Evolutionary conservation across 1,284 basidiomycete genomes (phyloP).

Genomic region (Irpex rosettiformis): DNA sequence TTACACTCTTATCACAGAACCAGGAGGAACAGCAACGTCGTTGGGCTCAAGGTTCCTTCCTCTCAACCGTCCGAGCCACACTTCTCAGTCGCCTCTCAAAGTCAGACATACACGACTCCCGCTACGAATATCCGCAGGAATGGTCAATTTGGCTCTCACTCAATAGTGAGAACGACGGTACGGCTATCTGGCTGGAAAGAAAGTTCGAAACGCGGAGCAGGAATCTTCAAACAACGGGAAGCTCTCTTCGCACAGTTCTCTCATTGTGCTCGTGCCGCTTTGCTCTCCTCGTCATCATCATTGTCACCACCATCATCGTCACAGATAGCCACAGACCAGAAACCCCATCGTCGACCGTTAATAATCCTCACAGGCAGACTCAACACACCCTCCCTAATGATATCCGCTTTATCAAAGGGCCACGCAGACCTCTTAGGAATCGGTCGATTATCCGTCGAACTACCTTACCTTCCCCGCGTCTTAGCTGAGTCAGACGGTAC

Average conservation of each 20-base stretch:
- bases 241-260: conserved; percentile 65
- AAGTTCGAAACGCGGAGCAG: conserved; percentile 53
- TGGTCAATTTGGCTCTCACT: conserved; percentile 71
- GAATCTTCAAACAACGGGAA: conserved; percentile 38
- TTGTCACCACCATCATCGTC: background rate
- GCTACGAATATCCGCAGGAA: conserved; percentile 23
- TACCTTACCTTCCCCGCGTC: conserved; percentile 48
- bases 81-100: no score
- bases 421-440: conserved; percentile 77
- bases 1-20: no score
- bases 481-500: background rate
- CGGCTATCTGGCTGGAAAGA: conserved; percentile 72
- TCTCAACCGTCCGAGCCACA: conserved; percentile 41
- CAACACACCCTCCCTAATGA: conserved; percentile 56
- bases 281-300: no score
- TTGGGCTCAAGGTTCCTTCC: conserved; percentile 69
- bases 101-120: conserved; percentile 22
- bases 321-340: no score
- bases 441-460: conserved; percentile 64
- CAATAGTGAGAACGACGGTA: conserved; percentile 66
- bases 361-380: conserved; percentile 83
- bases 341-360: conserved; percentile 56
- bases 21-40: conserved; percentile 62
- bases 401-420: conserved; percentile 44
- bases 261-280: conserved; percentile 39